Conservation (phyloP, 352 stramenopile genomes). For the Globisporangium paroecandrum region DNA sequence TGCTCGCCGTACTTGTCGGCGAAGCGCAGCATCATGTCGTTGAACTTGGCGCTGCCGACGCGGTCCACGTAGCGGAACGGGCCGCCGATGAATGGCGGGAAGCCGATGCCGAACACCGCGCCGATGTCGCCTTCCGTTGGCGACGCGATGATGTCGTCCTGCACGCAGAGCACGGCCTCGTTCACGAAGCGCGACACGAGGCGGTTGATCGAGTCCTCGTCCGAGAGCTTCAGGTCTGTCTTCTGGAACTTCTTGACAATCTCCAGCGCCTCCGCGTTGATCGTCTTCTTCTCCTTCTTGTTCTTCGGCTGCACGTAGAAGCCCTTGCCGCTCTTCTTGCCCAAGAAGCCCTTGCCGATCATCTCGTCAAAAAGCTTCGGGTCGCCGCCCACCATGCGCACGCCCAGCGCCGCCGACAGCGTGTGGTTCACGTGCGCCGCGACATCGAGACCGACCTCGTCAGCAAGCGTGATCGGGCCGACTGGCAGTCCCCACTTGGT, state of each 20-base stretch:
- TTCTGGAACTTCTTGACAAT: constrained; percentile 83
- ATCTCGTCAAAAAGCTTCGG: constrained; percentile 93
- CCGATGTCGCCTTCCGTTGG: constrained; percentile 97
- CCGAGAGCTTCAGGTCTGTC: constrained; percentile 69
- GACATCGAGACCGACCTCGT: constrained; percentile 98
- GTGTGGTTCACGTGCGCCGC: constrained; percentile 92
- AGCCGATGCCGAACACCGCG: constrained; percentile 98
- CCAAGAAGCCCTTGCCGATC: constrained; percentile 94
- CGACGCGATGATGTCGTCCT: constrained; percentile 97
- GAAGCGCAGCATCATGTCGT: constrained; percentile 95
- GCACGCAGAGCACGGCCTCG: constrained; percentile 95
- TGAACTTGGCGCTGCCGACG: constrained; percentile 91
- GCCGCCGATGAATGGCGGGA: constrained; percentile 96
- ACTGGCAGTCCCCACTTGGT: constrained; percentile 97
- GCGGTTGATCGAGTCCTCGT: constrained; percentile 90
- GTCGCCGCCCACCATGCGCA: constrained; percentile 92
- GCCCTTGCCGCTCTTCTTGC: constrained; percentile 96
- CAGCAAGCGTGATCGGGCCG: constrained; percentile 95
- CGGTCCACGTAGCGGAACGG: constrained; percentile 96
- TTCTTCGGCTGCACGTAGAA: constrained; percentile 96
- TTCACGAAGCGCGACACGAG: constrained; percentile 96
- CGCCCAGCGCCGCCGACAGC: constrained; percentile 93
- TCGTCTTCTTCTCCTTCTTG: constrained; percentile 89
- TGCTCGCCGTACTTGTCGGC: constrained; percentile 95
- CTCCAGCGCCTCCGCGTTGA: constrained; percentile 86